These are phyloP conservation scores for Hanseniaspora vineae DNA, from an alignment of 805 yeast species.

Conservation along the genomic window DNA sequence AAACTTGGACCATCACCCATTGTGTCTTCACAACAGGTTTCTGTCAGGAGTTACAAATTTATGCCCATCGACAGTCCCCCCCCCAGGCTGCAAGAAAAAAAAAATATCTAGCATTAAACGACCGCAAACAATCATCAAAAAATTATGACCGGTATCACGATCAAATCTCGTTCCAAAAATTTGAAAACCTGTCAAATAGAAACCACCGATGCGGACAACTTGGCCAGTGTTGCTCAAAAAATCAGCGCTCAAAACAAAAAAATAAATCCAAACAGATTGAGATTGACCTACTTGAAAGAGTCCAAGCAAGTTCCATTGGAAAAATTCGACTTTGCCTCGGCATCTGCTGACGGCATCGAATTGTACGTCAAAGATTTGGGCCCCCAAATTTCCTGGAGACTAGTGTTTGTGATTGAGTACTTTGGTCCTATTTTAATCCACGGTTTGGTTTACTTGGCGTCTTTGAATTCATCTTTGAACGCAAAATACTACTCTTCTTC, in stretches of 20 bases:
- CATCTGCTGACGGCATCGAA: constrained; percentile 26
- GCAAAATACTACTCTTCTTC: constrained; percentile 5
- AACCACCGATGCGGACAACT: constrained; percentile 18
- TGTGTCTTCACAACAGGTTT: too few species aligned
- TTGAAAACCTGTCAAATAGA: constrained; percentile 26
- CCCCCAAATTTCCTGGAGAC: constrained; percentile 83
- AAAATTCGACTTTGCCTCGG: constrained; percentile 13
- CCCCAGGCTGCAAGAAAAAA: too few species aligned
- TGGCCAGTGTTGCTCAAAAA: constrained; percentile 22
- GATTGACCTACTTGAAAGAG: constrained; percentile 33
- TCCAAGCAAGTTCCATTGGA: constrained; percentile 22
- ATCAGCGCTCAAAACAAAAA: constrained; percentile 31
- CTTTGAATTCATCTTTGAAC: neutral
- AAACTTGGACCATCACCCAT: too few species aligned
- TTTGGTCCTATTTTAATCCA: constrained; percentile 81
- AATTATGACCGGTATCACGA: constrained; percentile 33
- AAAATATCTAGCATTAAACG: neutral
- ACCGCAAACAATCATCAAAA: too few species aligned
- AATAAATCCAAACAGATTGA: constrained; percentile 38
- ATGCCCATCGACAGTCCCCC: neutral
- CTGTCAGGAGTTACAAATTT: too few species aligned
- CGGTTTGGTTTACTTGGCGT: constrained; percentile 39
- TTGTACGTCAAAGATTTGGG: constrained; percentile 80
- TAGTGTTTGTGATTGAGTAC: constrained; percentile 82
- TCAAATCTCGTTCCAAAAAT: constrained; percentile 49